Evolutionary conservation across 176 grass and related monocot species (phyloP).

Genomic region (Lolium multiflorum): DNA sequence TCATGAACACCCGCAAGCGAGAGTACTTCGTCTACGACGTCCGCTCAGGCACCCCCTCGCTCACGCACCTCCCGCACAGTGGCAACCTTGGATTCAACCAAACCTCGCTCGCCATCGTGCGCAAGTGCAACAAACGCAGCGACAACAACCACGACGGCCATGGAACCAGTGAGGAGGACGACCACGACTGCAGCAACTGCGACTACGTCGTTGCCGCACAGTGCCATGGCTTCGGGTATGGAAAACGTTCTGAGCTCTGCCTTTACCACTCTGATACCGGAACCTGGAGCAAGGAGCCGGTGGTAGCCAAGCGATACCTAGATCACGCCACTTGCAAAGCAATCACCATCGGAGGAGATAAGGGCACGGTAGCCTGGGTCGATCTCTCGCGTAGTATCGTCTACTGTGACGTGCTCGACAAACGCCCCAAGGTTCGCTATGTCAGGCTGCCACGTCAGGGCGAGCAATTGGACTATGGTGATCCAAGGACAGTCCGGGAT

Average conservation of each 20-base stretch:
- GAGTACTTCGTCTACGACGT: neutral
- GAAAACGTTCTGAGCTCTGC: neutral
- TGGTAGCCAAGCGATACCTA: neutral
- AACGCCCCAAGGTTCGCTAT: neutral
- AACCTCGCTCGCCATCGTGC: neutral
- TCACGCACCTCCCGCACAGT: neutral
- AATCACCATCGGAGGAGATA: neutral
- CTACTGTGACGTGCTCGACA: constrained; percentile 7
- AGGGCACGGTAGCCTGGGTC: neutral
- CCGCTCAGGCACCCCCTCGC: neutral
- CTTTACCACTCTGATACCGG: neutral
- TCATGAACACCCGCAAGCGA: neutral
- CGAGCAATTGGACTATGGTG: no score
- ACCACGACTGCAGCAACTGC: neutral
- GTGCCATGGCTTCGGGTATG: neutral
- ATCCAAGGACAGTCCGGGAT: neutral
- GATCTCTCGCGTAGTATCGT: neutral
- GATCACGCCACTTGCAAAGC: neutral
- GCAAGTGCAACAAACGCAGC: neutral
- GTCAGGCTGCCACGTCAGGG: neutral
- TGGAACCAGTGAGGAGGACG: neutral
- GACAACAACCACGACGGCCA: neutral
- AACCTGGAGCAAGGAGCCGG: neutral
- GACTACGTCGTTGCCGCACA: neutral
- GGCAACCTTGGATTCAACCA: neutral